These are phyloP conservation scores for Scytalidium lignicola DNA, from an alignment of 2,329 filamentous ascomycete species.

Conservation along the genomic window DNA sequence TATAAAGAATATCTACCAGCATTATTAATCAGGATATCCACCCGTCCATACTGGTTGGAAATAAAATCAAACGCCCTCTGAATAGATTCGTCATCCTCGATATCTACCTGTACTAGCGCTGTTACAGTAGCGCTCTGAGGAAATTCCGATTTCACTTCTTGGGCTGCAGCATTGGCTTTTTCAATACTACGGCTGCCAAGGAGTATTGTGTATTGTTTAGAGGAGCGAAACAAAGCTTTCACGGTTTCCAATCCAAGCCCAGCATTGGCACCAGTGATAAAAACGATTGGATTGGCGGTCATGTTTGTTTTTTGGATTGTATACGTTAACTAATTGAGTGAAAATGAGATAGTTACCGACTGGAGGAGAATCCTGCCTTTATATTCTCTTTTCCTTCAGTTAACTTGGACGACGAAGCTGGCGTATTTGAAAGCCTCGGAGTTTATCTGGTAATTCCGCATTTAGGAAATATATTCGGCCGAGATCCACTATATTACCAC, in stretches of 20 bases:
- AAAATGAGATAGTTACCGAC: too few relatives aligned
- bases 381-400: too few relatives aligned
- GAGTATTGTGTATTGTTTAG: slow-evolving; percentile 30
- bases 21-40: slow-evolving; percentile 33
- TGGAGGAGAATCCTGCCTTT: too few relatives aligned
- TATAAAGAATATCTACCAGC: slow-evolving; percentile 12
- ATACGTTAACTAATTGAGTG: too few relatives aligned
- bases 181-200: slow-evolving; percentile 35
- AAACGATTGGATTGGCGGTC: slow-evolving; percentile 6
- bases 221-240: slow-evolving; percentile 13
- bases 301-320: background rate
- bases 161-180: slow-evolving; percentile 36
- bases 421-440: too few relatives aligned
- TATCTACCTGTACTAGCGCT: slow-evolving; percentile 23
- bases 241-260: slow-evolving; percentile 36
- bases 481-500: too few relatives aligned
- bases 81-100: slow-evolving; percentile 29
- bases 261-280: slow-evolving; percentile 37
- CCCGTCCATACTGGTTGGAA: slow-evolving; percentile 18
- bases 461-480: too few relatives aligned
- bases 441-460: too few relatives aligned
- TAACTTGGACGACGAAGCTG: too few relatives aligned
- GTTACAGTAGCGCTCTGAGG: slow-evolving; percentile 13
- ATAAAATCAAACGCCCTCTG: slow-evolving; percentile 23
- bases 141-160: slow-evolving; percentile 29